Evolutionary conservation across 2,329 filamentous ascomycete genomes (phyloP).

Genomic region (Alternaria alternata): DNA sequence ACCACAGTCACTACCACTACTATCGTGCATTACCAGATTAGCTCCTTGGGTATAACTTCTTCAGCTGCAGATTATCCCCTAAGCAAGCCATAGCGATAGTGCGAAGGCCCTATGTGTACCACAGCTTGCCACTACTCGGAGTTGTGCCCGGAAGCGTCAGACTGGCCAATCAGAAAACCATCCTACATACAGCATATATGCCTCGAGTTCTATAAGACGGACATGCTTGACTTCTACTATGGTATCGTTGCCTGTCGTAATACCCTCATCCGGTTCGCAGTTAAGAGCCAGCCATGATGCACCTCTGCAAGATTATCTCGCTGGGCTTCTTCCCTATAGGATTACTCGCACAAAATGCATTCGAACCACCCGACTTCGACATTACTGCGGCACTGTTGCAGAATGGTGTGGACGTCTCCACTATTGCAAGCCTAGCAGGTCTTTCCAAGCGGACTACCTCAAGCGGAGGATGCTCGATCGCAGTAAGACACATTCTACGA

Average conservation of each 20-base stretch:
- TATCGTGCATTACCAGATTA: background rate
- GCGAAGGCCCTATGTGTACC: background rate
- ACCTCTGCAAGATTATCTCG: background rate
- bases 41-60: background rate
- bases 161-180: background rate
- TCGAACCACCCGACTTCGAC: conserved; percentile 17
- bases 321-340: conserved; percentile 2
- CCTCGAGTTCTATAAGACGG: background rate
- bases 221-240: background rate
- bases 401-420: conserved; percentile 19
- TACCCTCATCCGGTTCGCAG: background rate
- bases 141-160: background rate
- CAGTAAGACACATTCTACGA: conserved; percentile 16
- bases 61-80: background rate
- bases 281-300: background rate
- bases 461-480: conserved; percentile 14
- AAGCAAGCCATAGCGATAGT: background rate
- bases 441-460: background rate
- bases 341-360: conserved; percentile 5
- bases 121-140: background rate
- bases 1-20: background rate
- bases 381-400: conserved; percentile 20
- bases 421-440: conserved; percentile 5
- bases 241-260: background rate
- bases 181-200: background rate